Percentiles rank a stretch among this genome's conserved stretches.
phyloP scores from a whole-genome alignment of 495 filamentous ascomycete genomes.

The Tuber melanosporum region DNA sequence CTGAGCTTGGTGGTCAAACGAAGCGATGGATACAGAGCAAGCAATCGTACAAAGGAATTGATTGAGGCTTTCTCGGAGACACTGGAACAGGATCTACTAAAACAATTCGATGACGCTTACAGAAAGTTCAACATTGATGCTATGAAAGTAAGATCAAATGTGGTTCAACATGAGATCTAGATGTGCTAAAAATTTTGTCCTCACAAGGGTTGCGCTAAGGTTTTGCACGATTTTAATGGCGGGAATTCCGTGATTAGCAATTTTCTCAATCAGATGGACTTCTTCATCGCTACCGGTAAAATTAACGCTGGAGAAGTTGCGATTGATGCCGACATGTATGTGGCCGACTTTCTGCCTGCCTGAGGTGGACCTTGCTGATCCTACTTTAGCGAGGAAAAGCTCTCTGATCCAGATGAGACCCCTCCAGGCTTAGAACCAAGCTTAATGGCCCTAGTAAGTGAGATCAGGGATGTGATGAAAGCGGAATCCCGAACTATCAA shows the following conservation, averaged over 20 bases:
- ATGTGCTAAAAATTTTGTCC: not conserved
- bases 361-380: not conserved
- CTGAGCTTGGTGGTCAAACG: constrained; percentile 40
- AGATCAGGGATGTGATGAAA: constrained; percentile 91
- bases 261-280: constrained; percentile 98
- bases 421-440: constrained; percentile 86
- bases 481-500: constrained; percentile 95
- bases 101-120: constrained; percentile 95
- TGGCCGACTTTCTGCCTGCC: not conserved
- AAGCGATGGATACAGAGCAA: constrained; percentile 33
- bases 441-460: constrained; percentile 82
- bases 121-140: constrained; percentile 87
- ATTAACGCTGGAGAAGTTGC: constrained; percentile 51
- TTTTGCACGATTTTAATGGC: constrained; percentile 91
- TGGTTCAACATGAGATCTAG: not conserved
- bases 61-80: constrained; percentile 96
- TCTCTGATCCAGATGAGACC: constrained; percentile 90
- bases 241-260: constrained; percentile 87
- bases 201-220: constrained; percentile 62
- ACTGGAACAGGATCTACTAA: constrained; percentile 87
- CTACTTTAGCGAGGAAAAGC: constrained; percentile 58
- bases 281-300: constrained; percentile 96
- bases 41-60: constrained; percentile 69
- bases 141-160: constrained; percentile 54
- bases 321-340: constrained; percentile 55